These are phyloP conservation scores for Thelonectria blattea DNA, from an alignment of 2,329 filamentous ascomycete species.

Conservation along the genomic window DNA sequence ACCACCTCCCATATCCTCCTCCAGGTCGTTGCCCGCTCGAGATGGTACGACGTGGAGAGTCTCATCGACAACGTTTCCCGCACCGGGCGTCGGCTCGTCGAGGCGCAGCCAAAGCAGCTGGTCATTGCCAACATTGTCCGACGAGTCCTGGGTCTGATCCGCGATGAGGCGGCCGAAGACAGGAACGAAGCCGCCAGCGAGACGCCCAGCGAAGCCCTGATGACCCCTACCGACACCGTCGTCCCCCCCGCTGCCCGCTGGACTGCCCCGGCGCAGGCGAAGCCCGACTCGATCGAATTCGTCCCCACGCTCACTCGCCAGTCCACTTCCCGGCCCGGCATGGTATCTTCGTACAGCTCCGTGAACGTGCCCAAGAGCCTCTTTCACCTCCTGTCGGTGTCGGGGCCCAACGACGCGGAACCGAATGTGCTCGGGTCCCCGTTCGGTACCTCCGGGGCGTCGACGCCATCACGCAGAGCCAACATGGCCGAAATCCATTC, in stretches of 20 bases:
- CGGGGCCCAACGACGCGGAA: constrained; percentile 54
- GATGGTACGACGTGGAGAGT: constrained; percentile 76
- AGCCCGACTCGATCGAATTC: constrained; percentile 43
- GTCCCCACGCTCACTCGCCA: constrained; percentile 38
- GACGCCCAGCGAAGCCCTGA: constrained; percentile 56
- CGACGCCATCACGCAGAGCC: constrained; percentile 52
- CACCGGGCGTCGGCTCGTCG: constrained; percentile 77
- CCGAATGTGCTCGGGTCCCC: constrained; percentile 51
- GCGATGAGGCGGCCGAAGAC: constrained; percentile 87
- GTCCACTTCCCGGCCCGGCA: constrained; percentile 59
- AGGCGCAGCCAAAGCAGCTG: constrained; percentile 87
- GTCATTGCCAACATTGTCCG: constrained; percentile 94
- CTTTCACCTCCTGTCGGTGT: constrained; percentile 85
- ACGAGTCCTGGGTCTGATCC: constrained; percentile 86
- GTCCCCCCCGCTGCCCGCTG: constrained; percentile 39
- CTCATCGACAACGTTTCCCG: constrained; percentile 81
- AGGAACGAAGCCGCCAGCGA: constrained; percentile 69
- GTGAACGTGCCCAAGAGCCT: constrained; percentile 76
- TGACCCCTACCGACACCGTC: constrained; percentile 49
- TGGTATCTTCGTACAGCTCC: constrained; percentile 67
- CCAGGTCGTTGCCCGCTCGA: constrained; percentile 82
- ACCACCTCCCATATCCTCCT: constrained; percentile 89
- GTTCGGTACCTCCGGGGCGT: constrained; percentile 54
- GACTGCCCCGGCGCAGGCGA: constrained; percentile 42
- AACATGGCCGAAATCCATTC: constrained; percentile 64